These are phyloP conservation scores for Parasitella parasitica DNA, from an alignment of 371 early-diverging fungal species.

Conservation along the genomic window DNA sequence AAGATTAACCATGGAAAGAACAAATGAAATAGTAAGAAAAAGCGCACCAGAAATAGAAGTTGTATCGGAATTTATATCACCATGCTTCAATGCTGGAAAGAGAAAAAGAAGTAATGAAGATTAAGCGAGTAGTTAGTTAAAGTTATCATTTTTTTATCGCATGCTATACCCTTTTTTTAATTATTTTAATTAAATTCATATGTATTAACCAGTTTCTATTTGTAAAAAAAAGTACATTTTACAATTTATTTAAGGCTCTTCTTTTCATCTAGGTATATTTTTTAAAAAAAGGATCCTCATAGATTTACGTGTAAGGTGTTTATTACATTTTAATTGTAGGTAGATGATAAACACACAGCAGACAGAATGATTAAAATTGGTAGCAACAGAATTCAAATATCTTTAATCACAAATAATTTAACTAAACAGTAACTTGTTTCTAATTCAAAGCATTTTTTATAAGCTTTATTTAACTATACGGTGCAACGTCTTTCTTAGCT, in stretches of 20 bases:
- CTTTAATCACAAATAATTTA: conserved; percentile 10
- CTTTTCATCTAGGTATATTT: conserved; percentile 9
- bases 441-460: conserved; percentile 8
- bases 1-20: conserved; percentile 8
- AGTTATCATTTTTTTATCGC: conserved; percentile 9
- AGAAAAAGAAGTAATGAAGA: conserved; percentile 8
- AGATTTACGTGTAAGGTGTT: conserved; percentile 7
- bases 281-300: conserved; percentile 5
- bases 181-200: conserved; percentile 2
- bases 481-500: conserved; percentile 15
- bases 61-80: conserved; percentile 6
- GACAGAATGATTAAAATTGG: conserved; percentile 10
- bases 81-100: conserved; percentile 12
- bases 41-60: conserved; percentile 4
- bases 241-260: conserved; percentile 9
- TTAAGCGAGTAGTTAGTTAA: conserved; percentile 5
- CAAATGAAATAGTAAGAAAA: conserved; percentile 7
- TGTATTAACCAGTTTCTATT: conserved; percentile 8
- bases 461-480: conserved; percentile 8
- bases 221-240: conserved; percentile 5
- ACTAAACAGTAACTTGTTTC: conserved; percentile 6
- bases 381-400: conserved; percentile 12
- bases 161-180: conserved; percentile 11
- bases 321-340: conserved; percentile 13
- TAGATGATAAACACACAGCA: conserved; percentile 8